Base-by-base conservation (phyloP, 495 filamentous ascomycete genomes). In the Aspergillus ellipticus region DNA sequence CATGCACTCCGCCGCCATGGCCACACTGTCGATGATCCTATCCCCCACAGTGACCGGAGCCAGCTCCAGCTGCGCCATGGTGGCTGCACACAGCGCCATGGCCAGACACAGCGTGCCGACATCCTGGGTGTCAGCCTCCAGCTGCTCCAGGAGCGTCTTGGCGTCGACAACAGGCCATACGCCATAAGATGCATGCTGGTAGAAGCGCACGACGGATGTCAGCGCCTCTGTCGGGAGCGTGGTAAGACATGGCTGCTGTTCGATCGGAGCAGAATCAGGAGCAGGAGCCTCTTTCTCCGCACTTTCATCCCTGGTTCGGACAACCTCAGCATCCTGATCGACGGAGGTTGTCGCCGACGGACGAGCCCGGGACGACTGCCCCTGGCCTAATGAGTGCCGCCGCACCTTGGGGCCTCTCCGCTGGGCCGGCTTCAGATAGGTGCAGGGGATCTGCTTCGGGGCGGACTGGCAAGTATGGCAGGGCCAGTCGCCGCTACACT, bases 1-100 rank as follows among this genome's bases (percentile, higher is more conserved):
- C 7, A 72, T 53, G 42, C 66, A 72, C 9, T 59, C 54, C 9
- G 57, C 42, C 7, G 60, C 65, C 63, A 72, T 56, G 15, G 42
- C 21, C 5, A 56, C 42, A 16, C 63, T 59, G 47, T 70, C 63
- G 13, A 66, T 52, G 6, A 35, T 28, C 2, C 16, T 4, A 0
- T 52, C 28, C 1, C 41, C 56, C 39, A 61, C 49, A 6, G 21
- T 17, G 2, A 66, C 21, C 6, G 66, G 65, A 1, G 51, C 43
- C 9, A 72, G 58, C 13, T 72, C 59, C 51, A 70, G 42, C 47
- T 72, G 69, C 11, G 69, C 65, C 63, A 72, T 70, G 6, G 69
- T 69, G 9, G 69, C 69, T 0, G 69, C 66, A 33, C 63, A 72
- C 26, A 72, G 60, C 3, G 69, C 69, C 22, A 62, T 61, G 1